Conservation (phyloP, 495 filamentous ascomycete genomes). For the Alectoria sarmentosa region DNA sequence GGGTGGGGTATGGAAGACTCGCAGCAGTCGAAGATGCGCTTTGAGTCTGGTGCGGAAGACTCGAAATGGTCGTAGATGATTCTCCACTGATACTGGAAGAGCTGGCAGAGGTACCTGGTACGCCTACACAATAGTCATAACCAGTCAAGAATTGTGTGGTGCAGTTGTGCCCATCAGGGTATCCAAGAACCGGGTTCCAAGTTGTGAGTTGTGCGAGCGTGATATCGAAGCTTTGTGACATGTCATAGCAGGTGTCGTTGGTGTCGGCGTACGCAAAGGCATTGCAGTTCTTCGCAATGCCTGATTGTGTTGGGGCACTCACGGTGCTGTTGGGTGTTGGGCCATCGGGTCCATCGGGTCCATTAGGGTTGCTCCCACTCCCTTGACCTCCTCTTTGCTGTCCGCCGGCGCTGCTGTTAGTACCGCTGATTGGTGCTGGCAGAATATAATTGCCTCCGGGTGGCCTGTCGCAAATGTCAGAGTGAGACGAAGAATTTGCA, state of each 20-base stretch:
- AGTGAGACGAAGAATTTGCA: background rate
- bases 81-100: background rate
- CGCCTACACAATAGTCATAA: background rate
- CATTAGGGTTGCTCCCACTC: background rate
- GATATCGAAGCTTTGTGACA: background rate
- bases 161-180: background rate
- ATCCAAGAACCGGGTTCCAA: background rate
- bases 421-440: background rate
- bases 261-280: background rate
- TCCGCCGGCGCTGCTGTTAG: background rate
- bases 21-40: too few species aligned
- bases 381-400: background rate
- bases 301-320: background rate
- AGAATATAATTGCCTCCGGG: background rate
- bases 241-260: background rate
- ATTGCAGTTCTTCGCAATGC: background rate
- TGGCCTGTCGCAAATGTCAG: background rate
- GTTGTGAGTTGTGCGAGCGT: background rate
- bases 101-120: background rate
- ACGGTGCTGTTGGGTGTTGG: background rate
- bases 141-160: background rate
- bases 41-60: background rate
- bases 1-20: conserved; percentile 19
- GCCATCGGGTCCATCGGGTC: background rate
- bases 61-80: too few species aligned